These are phyloP conservation scores for Boletus sensibilis DNA, from an alignment of 768 basidiomycete species.

Conservation along the genomic window DNA sequence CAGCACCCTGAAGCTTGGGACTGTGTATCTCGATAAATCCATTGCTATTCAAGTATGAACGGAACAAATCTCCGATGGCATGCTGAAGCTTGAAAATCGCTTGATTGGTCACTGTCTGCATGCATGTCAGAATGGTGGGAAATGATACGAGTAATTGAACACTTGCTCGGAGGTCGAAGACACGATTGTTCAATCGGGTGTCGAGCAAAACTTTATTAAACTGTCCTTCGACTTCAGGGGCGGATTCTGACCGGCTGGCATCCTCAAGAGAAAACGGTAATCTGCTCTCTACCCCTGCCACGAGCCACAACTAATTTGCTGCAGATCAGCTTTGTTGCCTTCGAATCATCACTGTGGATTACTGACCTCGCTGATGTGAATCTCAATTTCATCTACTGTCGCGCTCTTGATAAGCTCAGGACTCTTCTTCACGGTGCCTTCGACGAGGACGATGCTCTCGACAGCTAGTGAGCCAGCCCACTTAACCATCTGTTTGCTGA, in stretches of 20 bases:
- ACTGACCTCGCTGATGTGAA: constrained; percentile 77
- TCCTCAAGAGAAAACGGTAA: constrained; percentile 94
- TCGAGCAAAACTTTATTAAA: constrained; percentile 85
- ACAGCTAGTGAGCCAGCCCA: constrained; percentile 75
- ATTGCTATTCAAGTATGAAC: constrained; percentile 67
- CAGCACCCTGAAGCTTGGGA: constrained; percentile 94
- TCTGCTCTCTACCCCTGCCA: constrained; percentile 74
- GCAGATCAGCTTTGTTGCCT: not conserved
- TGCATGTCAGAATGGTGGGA: constrained; percentile 9
- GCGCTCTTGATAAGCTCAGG: constrained; percentile 90
- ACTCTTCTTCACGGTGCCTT: constrained; percentile 77
- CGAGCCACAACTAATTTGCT: constrained; percentile 63
- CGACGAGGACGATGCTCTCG: constrained; percentile 91
- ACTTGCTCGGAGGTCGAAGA: constrained; percentile 88
- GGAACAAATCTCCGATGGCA: constrained; percentile 86
- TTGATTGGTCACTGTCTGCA: constrained; percentile 90
- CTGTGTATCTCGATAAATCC: constrained; percentile 96
- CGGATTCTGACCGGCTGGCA: constrained; percentile 79
- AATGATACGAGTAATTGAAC: not conserved
- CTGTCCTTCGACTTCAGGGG: constrained; percentile 59
- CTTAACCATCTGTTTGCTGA: constrained; percentile 98
- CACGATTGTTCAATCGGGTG: constrained; percentile 91
- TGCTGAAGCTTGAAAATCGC: constrained; percentile 92
- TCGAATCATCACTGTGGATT: not conserved
- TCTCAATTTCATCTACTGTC: constrained; percentile 81